These are phyloP conservation scores for Eremomyces bilateralis DNA, from an alignment of 495 filamentous ascomycete genomes.

Conservation along the genomic window DNA sequence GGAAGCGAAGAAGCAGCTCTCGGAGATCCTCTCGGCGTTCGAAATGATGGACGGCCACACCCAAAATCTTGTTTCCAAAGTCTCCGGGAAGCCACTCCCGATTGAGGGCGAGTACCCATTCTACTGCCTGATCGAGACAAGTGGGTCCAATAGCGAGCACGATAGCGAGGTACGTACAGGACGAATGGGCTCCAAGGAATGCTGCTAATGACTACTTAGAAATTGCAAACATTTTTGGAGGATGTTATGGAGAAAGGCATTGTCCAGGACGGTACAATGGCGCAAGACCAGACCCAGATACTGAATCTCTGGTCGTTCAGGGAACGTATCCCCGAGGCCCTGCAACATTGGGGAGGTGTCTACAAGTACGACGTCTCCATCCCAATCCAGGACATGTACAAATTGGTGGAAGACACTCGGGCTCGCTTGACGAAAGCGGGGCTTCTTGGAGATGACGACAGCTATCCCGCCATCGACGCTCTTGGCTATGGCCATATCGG, in stretches of 20 bases:
- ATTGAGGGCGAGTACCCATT: constrained; percentile 71
- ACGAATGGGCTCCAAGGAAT: neutral
- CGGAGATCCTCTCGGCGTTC: constrained; percentile 90
- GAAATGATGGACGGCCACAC: constrained; percentile 82
- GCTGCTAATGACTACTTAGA: constrained; percentile 9
- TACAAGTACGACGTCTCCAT: constrained; percentile 99
- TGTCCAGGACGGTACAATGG: constrained; percentile 70
- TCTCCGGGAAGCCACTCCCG: constrained; percentile 55
- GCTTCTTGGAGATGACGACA: constrained; percentile 53
- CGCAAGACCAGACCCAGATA: constrained; percentile 79
- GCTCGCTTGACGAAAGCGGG: constrained; percentile 47
- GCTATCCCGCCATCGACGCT: constrained; percentile 56
- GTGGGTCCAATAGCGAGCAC: constrained; percentile 81
- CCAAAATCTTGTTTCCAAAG: constrained; percentile 50
- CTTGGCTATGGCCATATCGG: constrained; percentile 98
- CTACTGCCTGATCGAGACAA: constrained; percentile 92
- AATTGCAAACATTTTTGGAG: constrained; percentile 45
- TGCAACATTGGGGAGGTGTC: constrained; percentile 80
- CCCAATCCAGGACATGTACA: constrained; percentile 68
- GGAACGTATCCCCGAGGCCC: constrained; percentile 72
- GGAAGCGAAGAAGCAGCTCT: constrained; percentile 72
- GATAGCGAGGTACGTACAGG: constrained; percentile 34
- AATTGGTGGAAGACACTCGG: constrained; percentile 64
- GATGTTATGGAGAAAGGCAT: constrained; percentile 68
- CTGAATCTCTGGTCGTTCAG: constrained; percentile 75